Percentiles rank a stretch among this genome's conserved stretches.
Conservation (phyloP, 2,329 filamentous ascomycete genomes). For the Calonectria pseudoreteaudii region DNA sequence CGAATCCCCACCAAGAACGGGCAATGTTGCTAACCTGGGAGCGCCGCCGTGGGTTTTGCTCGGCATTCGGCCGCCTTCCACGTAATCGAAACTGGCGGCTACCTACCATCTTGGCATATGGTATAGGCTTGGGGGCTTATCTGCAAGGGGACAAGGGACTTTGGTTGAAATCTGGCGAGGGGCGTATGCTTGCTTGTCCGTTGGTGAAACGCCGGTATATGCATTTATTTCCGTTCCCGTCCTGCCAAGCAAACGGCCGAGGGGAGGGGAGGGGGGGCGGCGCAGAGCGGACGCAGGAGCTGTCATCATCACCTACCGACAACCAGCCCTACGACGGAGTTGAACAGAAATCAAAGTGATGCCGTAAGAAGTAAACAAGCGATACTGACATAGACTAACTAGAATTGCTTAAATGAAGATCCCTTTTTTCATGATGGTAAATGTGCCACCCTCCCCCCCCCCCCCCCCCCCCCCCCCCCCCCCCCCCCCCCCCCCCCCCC, state of each 20-base stretch:
- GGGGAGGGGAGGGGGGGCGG: no score
- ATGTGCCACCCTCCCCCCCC: no score
- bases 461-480: no score
- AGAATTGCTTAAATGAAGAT: background rate
- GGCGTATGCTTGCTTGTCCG: background rate
- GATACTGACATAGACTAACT: background rate
- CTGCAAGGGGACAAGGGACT: background rate
- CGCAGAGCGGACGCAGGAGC: background rate
- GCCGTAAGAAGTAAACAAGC: background rate
- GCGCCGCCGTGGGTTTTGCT: background rate
- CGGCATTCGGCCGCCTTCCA: background rate
- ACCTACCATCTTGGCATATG: background rate
- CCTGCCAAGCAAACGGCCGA: background rate
- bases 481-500: no score
- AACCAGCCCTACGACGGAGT: background rate
- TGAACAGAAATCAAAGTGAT: background rate
- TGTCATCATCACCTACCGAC: background rate
- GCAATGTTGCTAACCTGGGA: background rate
- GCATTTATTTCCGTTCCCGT: background rate
- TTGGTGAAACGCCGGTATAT: background rate
- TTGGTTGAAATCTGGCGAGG: background rate
- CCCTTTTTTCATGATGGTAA: rapidly evolving
- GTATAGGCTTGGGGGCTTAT: background rate
- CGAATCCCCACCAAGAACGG: background rate
- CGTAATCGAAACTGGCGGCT: background rate